These are phyloP conservation scores for Xylaria sp. DNA, from an alignment of 2,329 filamentous ascomycete genomes.

Conservation along the genomic window DNA sequence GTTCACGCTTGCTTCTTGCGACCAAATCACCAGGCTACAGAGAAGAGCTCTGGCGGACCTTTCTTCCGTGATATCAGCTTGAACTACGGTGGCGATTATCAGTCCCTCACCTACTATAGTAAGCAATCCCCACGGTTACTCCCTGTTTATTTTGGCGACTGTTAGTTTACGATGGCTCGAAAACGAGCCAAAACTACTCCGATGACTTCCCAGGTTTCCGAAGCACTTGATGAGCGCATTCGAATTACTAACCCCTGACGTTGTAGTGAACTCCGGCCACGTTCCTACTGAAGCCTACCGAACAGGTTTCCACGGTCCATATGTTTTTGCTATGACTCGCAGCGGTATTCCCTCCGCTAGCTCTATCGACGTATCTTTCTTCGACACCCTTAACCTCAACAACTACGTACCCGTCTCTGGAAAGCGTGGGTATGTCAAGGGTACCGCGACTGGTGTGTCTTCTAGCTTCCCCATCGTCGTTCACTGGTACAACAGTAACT, in stretches of 20 bases:
- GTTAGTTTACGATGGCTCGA: neutral
- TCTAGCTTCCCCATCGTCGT: slow-evolving; percentile 61
- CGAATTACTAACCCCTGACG: neutral
- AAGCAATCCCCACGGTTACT: neutral
- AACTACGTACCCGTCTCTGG: slow-evolving; percentile 61
- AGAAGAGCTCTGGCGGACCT: slow-evolving; percentile 66
- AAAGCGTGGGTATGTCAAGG: slow-evolving; percentile 62
- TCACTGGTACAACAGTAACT: slow-evolving; percentile 65
- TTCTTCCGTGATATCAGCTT: slow-evolving; percentile 66
- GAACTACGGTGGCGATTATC: slow-evolving; percentile 63
- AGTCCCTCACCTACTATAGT: slow-evolving; percentile 66
- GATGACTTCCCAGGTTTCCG: neutral
- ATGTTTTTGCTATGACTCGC: slow-evolving; percentile 65
- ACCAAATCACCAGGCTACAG: slow-evolving; percentile 59
- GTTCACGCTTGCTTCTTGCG: slow-evolving; percentile 48
- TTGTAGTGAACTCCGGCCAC: slow-evolving; percentile 64
- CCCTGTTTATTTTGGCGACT: neutral
- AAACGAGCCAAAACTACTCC: neutral
- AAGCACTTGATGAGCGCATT: neutral
- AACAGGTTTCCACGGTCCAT: slow-evolving; percentile 68
- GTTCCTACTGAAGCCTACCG: slow-evolving; percentile 64
- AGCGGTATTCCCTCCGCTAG: slow-evolving; percentile 57
- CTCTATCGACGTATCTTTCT: slow-evolving; percentile 64
- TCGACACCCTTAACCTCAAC: slow-evolving; percentile 60
- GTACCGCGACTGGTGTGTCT: slow-evolving; percentile 62